Evolutionary conservation across 2,329 filamentous ascomycete genomes (phyloP).

Genomic region (Ophiostoma perfectum): DNA sequence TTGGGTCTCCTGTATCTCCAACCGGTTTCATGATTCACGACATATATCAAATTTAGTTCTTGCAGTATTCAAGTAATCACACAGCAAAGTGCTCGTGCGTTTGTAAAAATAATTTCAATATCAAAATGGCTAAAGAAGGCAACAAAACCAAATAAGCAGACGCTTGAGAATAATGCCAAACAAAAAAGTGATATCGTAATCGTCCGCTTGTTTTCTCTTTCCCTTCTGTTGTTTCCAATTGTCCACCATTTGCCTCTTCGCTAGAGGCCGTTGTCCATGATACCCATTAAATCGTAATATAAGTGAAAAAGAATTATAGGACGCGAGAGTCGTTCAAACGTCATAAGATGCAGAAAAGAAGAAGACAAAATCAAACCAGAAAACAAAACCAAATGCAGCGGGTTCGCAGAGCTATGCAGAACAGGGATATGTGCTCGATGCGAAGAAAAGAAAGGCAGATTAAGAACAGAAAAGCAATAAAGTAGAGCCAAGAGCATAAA

Average conservation of each 20-base stretch:
- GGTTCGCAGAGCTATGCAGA: conserved; percentile 11
- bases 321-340: no score
- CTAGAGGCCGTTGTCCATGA: conserved; percentile 7
- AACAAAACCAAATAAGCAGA: neutral
- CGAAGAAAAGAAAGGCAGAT: neutral
- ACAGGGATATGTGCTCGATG: conserved; percentile 15
- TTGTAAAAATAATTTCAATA: neutral
- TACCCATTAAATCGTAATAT: conserved; percentile 20
- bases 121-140: neutral
- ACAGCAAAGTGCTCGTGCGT: neutral
- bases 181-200: neutral
- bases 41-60: neutral
- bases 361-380: neutral
- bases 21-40: neutral
- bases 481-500: neutral
- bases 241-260: neutral
- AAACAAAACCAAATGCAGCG: neutral
- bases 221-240: neutral
- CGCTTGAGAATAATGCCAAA: neutral
- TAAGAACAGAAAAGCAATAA: neutral
- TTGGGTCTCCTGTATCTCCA: neutral
- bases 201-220: neutral
- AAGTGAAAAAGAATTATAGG: neutral
- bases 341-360: neutral
- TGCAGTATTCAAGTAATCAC: neutral